Evolutionary conservation across 805 yeast genomes (phyloP).

Genomic region (Saccharomycopsis capsularis): DNA sequence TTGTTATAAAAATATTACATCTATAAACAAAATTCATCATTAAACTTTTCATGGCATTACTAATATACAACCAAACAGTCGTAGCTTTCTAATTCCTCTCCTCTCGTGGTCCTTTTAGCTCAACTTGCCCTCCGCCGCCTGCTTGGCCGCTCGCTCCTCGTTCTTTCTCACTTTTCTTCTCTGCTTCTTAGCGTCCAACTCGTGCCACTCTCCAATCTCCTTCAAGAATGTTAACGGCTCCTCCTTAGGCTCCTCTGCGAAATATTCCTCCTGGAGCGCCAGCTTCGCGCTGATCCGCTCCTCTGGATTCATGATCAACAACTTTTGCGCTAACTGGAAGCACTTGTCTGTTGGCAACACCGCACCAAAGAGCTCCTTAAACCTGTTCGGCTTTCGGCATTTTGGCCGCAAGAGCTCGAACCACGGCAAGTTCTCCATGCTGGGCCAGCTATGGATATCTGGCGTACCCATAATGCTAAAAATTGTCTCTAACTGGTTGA

Average conservation of each 20-base stretch:
- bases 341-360: constrained; percentile 43
- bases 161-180: constrained; percentile 40
- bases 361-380: constrained; percentile 36
- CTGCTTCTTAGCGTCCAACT: constrained; percentile 84
- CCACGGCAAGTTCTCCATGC: constrained; percentile 81
- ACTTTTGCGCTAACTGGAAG: constrained; percentile 54
- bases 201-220: constrained; percentile 88
- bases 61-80: too few species aligned
- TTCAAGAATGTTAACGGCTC: constrained; percentile 50
- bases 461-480: constrained; percentile 89
- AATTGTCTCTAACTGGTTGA: constrained; percentile 72
- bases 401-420: constrained; percentile 72
- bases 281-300: constrained; percentile 59
- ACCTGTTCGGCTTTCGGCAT: constrained; percentile 27
- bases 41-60: too few species aligned
- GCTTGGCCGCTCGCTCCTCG: too few species aligned
- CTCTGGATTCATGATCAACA: constrained; percentile 64
- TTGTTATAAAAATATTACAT: too few species aligned
- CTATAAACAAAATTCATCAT: too few species aligned
- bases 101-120: too few species aligned
- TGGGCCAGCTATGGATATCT: constrained; percentile 64
- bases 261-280: constrained; percentile 69
- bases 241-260: constrained; percentile 59
- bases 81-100: too few species aligned
- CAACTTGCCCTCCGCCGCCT: too few species aligned